phyloP scores from a whole-genome alignment of 768 basidiomycete genomes.

The Kondoa malvinella region DNA sequence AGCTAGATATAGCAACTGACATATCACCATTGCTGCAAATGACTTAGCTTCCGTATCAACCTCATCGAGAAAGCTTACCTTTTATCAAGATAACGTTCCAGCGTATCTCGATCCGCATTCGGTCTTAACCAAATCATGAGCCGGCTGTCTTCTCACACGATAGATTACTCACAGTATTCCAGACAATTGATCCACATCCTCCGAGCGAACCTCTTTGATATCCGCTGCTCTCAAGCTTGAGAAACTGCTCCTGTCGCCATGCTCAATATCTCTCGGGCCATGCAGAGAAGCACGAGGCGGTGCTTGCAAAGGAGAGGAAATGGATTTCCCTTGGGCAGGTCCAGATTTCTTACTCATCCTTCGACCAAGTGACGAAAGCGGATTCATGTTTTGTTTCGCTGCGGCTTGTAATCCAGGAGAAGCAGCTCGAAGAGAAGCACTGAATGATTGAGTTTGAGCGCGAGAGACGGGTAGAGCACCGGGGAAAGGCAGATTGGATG shows the following conservation, averaged over 20 bases:
- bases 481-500: conserved; percentile 1
- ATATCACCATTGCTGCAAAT: not conserved
- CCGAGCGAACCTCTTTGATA: not conserved
- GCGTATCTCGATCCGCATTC: not conserved
- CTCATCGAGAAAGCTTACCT: not conserved
- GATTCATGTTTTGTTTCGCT: not conserved
- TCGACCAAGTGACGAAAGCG: not conserved
- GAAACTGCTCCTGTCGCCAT: not conserved
- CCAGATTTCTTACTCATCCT: not conserved
- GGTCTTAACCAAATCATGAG: not conserved
- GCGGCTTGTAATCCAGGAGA: not conserved
- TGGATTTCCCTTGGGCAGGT: not conserved
- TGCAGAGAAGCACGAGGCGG: not conserved
- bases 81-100: not conserved
- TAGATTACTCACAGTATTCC: not conserved
- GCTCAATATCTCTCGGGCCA: not conserved
- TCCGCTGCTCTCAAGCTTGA: not conserved
- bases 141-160: not conserved
- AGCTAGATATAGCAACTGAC: not conserved
- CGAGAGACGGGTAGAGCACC: conserved; percentile 6
- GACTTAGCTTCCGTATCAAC: not conserved
- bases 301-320: not conserved
- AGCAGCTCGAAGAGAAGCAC: not conserved
- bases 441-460: not conserved
- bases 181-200: not conserved